A percentile compares a stretch with the other conserved stretches of the same genome.
phyloP scores from a whole-genome alignment of 148 eudicot genomes.

The Heliosperma pusillum region DNA sequence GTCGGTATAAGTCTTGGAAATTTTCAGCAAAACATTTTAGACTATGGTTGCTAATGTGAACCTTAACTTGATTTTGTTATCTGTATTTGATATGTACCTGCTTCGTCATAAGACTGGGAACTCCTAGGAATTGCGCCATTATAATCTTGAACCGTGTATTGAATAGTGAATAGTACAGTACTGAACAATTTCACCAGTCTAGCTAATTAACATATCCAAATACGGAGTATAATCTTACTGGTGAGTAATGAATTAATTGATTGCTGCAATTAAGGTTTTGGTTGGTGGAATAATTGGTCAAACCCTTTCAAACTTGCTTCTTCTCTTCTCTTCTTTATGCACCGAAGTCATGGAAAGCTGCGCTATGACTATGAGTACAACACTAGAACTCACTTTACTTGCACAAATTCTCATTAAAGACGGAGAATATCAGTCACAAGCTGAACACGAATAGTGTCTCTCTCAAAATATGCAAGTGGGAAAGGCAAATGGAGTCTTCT shows the following conservation, averaged over 20 bases:
- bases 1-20: too few species aligned
- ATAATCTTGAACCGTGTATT: not conserved
- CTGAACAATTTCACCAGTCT: not conserved
- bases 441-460: too few species aligned
- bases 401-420: too few species aligned
- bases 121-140: not conserved
- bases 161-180: not conserved
- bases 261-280: not conserved
- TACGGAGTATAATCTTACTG: too few species aligned
- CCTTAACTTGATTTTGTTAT: not conserved
- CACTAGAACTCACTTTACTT: conserved; percentile 11
- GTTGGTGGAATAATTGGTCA: conserved; percentile 27
- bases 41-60: too few species aligned
- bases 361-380: conserved; percentile 8
- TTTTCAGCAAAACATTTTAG: too few species aligned
- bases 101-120: not conserved
- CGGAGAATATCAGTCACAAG: too few species aligned
- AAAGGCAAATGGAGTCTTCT: too few species aligned
- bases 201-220: not conserved
- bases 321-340: not conserved
- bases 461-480: too few species aligned
- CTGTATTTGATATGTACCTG: not conserved
- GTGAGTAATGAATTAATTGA: not conserved
- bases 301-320: conserved; percentile 20
- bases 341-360: conserved; percentile 18